Evolutionary conservation across 306 rosid genomes (phyloP).

Genomic region (Gynostemma pentaphyllum): DNA sequence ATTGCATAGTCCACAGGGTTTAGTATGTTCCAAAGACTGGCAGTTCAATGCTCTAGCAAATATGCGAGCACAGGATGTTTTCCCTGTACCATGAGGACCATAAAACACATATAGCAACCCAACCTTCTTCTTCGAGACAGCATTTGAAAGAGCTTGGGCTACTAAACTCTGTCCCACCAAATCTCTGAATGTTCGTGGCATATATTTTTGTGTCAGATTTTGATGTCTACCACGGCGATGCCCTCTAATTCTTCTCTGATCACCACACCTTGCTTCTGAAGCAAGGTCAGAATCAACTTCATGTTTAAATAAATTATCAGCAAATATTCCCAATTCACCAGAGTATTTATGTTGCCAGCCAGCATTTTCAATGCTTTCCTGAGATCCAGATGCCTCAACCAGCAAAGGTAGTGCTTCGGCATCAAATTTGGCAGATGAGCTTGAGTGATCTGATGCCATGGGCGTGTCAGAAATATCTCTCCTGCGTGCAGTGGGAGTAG

Average conservation of each 20-base stretch:
- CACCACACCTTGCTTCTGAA: conserved; percentile 83
- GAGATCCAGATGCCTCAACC: conserved; percentile 85
- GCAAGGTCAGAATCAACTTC: conserved; percentile 83
- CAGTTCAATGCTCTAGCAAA: conserved; percentile 93
- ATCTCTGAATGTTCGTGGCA: conserved; percentile 79
- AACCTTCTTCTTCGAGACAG: conserved; percentile 60
- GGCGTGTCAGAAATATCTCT: conserved; percentile 58
- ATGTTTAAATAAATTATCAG: conserved; percentile 63
- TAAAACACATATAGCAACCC: conserved; percentile 83
- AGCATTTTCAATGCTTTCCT: conserved; percentile 58
- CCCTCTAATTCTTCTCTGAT: conserved; percentile 47
- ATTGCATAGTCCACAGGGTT: conserved; percentile 93
- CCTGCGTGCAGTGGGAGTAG: conserved; percentile 41
- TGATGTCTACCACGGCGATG: conserved; percentile 51
- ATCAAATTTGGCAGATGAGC: conserved; percentile 54
- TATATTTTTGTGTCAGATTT: conserved; percentile 75
- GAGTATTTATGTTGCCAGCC: conserved; percentile 76
- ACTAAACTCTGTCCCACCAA: conserved; percentile 91
- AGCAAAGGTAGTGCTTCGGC: conserved; percentile 79
- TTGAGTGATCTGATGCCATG: conserved; percentile 47
- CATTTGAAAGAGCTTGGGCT: conserved; percentile 92
- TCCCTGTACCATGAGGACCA: conserved; percentile 98
- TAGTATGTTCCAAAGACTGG: conserved; percentile 61
- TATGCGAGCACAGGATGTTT: conserved; percentile 86
- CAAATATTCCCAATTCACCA: conserved; percentile 85